These are phyloP conservation scores for Mycena pura DNA, from an alignment of 768 basidiomycete genomes.

Conservation along the genomic window DNA sequence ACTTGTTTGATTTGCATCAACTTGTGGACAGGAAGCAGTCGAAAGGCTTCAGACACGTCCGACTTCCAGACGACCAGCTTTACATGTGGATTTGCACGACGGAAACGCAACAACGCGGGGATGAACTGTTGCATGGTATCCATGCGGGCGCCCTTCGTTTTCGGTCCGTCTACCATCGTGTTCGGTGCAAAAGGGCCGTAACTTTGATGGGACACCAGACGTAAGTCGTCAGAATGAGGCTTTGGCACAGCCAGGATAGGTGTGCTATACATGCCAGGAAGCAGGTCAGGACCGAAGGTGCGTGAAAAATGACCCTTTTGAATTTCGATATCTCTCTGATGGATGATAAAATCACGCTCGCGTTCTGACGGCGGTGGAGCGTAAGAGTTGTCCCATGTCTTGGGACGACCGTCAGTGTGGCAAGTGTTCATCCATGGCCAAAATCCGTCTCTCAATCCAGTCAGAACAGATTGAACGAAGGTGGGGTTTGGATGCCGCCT, in stretches of 20 bases:
- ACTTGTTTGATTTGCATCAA: slow-evolving; percentile 37
- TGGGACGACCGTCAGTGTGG: slow-evolving; percentile 24
- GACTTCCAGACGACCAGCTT: slow-evolving; percentile 30
- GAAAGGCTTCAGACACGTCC: slow-evolving; percentile 33
- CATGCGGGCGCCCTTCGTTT: slow-evolving; percentile 23
- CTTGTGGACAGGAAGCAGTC: slow-evolving; percentile 28
- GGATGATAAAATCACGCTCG: no score
- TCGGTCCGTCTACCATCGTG: slow-evolving; percentile 20
- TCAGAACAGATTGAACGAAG: no score
- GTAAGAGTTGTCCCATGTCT: no score
- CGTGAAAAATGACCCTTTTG: no score
- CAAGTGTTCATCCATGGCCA: slow-evolving; percentile 48
- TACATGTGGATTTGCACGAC: not conserved
- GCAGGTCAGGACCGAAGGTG: no score
- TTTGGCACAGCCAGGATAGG: no score
- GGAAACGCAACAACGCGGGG: slow-evolving; percentile 25
- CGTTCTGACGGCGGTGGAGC: no score
- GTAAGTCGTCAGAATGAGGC: slow-evolving; percentile 29
- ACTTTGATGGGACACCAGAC: slow-evolving; percentile 40
- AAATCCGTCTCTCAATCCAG: slow-evolving; percentile 44
- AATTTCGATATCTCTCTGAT: no score
- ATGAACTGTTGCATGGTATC: slow-evolving; percentile 29
- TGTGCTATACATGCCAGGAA: no score
- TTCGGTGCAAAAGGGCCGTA: slow-evolving; percentile 36
- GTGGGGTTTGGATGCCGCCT: no score